Evolutionary conservation across 1,284 basidiomycete genomes (phyloP).

Genomic region (Leccinum pseudoinsigne): DNA sequence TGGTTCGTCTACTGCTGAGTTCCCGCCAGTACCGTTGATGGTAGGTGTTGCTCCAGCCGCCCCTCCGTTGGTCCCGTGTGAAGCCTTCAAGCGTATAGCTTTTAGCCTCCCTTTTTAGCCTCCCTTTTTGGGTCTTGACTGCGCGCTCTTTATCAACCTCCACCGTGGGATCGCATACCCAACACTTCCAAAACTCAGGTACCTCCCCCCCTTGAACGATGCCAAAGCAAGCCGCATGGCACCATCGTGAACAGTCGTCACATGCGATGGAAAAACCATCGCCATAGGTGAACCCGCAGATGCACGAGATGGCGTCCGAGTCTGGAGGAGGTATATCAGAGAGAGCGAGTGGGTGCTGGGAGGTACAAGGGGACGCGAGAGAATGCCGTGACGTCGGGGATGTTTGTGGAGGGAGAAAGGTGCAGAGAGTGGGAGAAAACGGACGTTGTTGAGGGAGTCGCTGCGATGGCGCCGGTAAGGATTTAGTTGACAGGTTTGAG

Average conservation of each 20-base stretch:
- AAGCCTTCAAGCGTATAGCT: conserved; percentile 29
- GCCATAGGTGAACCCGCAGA: conserved; percentile 75
- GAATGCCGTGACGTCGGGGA: conserved; percentile 16
- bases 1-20: conserved; percentile 18
- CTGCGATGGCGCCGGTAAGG: conserved; percentile 14
- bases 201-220: conserved; percentile 64
- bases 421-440: conserved; percentile 22
- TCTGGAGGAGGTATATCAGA: conserved; percentile 33
- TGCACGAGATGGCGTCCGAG: conserved; percentile 61
- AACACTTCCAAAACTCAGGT: conserved; percentile 75
- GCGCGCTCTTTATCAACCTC: conserved; percentile 47
- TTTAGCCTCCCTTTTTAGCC: conserved; percentile 37
- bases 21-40: conserved; percentile 18
- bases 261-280: conserved; percentile 94
- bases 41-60: conserved; percentile 6
- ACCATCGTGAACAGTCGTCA: conserved; percentile 88
- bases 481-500: conserved; percentile 14
- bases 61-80: conserved; percentile 25
- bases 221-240: conserved; percentile 86
- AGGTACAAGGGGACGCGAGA: conserved; percentile 25
- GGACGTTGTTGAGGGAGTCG: conserved; percentile 21
- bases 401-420: conserved; percentile 17
- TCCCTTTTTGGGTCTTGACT: conserved; percentile 43
- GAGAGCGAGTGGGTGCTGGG: conserved; percentile 19
- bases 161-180: conserved; percentile 52